Evolutionary conservation across 2,329 filamentous ascomycete species (phyloP).

Genomic region (Penicillium capsulatum): DNA sequence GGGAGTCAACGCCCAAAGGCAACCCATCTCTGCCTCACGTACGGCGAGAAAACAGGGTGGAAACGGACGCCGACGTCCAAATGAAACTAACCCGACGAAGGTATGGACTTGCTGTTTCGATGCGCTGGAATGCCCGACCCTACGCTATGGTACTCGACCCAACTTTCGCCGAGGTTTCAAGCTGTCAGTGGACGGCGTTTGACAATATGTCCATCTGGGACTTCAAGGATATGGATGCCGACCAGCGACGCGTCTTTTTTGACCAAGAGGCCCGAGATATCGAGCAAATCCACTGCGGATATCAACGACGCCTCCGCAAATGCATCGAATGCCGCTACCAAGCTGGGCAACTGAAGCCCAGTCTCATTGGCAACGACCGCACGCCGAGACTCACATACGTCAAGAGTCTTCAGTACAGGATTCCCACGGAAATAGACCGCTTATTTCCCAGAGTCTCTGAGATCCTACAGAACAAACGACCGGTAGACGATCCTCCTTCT

Average conservation of each 20-base stretch:
- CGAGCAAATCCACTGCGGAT: conserved; percentile 6
- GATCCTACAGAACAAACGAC: background rate
- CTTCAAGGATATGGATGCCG: background rate
- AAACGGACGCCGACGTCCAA: background rate
- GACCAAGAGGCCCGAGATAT: conserved; percentile 3
- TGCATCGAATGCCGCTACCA: conserved; percentile 10
- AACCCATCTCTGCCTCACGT: too few species aligned
- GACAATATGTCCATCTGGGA: background rate
- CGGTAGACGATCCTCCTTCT: background rate
- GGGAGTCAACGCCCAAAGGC: conserved; percentile 1
- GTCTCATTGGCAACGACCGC: background rate
- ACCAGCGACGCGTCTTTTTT: conserved; percentile 4
- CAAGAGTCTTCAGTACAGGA: background rate
- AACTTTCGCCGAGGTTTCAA: conserved; percentile 2
- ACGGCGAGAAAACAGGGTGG: too few species aligned
- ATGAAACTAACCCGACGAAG: conserved; percentile 1
- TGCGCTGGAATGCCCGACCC: background rate
- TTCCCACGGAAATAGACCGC: conserved; percentile 4
- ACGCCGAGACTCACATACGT: background rate
- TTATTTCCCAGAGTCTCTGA: conserved; percentile 3
- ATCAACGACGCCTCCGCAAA: conserved; percentile 7
- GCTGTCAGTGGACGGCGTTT: background rate
- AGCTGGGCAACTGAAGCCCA: background rate
- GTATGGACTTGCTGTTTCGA: conserved; percentile 3
- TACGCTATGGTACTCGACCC: too few species aligned